phyloP scores from a whole-genome alignment of 495 filamentous ascomycete genomes.

The Saxispiralis lemnorum region DNA sequence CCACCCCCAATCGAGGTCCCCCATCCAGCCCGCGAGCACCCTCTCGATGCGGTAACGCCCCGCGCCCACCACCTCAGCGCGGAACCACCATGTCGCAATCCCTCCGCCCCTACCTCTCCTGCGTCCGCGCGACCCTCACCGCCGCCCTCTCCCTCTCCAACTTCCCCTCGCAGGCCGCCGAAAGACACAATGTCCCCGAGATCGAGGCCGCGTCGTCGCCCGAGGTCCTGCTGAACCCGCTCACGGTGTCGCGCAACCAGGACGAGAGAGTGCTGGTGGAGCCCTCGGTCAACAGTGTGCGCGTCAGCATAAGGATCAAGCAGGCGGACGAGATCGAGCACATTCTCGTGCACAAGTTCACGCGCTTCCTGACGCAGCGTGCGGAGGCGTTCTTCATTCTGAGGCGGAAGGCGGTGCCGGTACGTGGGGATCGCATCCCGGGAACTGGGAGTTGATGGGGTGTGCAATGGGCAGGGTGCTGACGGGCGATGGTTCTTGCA shows the following conservation, averaged over 20 bases:
- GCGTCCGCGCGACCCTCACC: constrained; percentile 82
- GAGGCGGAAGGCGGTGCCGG: constrained; percentile 85
- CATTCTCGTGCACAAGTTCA: constrained; percentile 95
- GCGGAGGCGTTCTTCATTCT: constrained; percentile 97
- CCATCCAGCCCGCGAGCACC: neutral
- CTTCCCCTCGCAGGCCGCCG: constrained; percentile 89
- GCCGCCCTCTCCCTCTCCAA: constrained; percentile 89
- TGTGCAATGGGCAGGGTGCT: constrained; percentile 1
- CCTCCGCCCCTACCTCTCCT: constrained; percentile 89
- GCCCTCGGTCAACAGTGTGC: constrained; percentile 85
- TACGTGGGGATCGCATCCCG: constrained; percentile 22
- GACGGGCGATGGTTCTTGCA: constrained; percentile 24
- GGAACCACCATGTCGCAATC: constrained; percentile 61
- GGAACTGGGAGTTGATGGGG: neutral
- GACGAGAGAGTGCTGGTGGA: constrained; percentile 89
- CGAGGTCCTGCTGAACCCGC: constrained; percentile 83
- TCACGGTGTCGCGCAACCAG: constrained; percentile 79
- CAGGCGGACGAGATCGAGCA: constrained; percentile 98
- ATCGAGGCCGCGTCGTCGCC: constrained; percentile 84
- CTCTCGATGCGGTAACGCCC: constrained; percentile 1
- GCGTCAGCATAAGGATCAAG: constrained; percentile 94
- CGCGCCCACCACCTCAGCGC: constrained; percentile 20
- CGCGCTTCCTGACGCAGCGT: constrained; percentile 82
- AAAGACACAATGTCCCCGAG: constrained; percentile 94
- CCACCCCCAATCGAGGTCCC: too few species aligned